Evolutionary conservation across 805 yeast species (phyloP).

Genomic region (Peterozyma toletana): DNA sequence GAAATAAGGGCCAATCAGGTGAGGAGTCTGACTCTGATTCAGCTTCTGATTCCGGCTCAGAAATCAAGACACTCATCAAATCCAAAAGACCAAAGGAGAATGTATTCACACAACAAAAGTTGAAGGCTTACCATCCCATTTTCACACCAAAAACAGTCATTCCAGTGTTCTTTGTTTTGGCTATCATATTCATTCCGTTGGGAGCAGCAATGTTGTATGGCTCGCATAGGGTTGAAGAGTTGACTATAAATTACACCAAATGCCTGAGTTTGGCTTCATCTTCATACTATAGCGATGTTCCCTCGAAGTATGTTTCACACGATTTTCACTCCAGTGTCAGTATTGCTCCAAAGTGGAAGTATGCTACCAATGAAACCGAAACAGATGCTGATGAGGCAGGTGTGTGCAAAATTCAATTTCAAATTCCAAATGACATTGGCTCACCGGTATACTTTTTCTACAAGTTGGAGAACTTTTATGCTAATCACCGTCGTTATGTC

Average conservation of each 20-base stretch:
- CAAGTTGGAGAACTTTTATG: slow-evolving; percentile 78
- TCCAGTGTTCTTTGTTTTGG: slow-evolving; percentile 68
- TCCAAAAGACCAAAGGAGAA: slow-evolving; percentile 59
- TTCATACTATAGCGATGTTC: slow-evolving; percentile 44
- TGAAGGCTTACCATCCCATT: slow-evolving; percentile 63
- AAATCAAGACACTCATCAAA: slow-evolving; percentile 30
- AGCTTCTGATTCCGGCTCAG: slow-evolving; percentile 35
- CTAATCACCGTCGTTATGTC: slow-evolving; percentile 94
- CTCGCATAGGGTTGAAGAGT: slow-evolving; percentile 66
- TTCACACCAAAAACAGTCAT: slow-evolving; percentile 88
- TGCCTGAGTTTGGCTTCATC: slow-evolving; percentile 48
- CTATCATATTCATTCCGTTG: slow-evolving; percentile 81
- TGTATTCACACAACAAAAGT: slow-evolving; percentile 49
- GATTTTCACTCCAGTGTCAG: slow-evolving; percentile 43
- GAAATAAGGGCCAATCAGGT: slow-evolving; percentile 1
- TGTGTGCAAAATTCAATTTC: slow-evolving; percentile 67
- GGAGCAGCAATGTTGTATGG: slow-evolving; percentile 83
- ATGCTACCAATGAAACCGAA: slow-evolving; percentile 32
- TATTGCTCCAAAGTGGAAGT: slow-evolving; percentile 61
- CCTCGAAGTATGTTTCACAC: slow-evolving; percentile 45
- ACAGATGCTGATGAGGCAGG: slow-evolving; percentile 37
- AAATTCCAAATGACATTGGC: slow-evolving; percentile 63
- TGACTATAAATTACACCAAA: slow-evolving; percentile 68
- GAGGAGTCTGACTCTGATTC: slow-evolving; percentile 30
- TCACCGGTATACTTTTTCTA: slow-evolving; percentile 76